Conservation (phyloP, 2,329 filamentous ascomycete species). For the Neonectria ditissima region DNA sequence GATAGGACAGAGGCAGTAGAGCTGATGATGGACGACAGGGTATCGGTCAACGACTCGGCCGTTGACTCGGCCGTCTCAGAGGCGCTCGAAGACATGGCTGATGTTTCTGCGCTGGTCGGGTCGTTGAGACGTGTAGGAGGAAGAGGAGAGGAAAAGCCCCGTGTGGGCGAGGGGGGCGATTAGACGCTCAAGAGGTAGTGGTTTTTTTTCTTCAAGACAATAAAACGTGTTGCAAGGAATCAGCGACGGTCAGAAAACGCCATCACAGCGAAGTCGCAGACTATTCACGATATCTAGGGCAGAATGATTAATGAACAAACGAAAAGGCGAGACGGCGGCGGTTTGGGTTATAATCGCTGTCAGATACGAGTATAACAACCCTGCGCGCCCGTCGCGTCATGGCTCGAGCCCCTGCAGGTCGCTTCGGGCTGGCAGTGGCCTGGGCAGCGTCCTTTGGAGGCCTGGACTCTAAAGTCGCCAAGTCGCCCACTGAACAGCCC, state of each 20-base stretch:
- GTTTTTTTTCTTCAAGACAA: slow-evolving; percentile 11
- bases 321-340: slow-evolving; percentile 17
- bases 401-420: slow-evolving; percentile 30
- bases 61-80: slow-evolving; percentile 28
- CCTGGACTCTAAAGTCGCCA: not conserved
- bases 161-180: slow-evolving; percentile 24
- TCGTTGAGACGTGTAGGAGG: slow-evolving; percentile 4
- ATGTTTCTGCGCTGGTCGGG: slow-evolving; percentile 1
- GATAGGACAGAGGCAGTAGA: slow-evolving; percentile 29
- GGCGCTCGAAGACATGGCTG: slow-evolving; percentile 24
- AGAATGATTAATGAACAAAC: slow-evolving; percentile 10
- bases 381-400: slow-evolving; percentile 37
- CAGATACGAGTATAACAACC: slow-evolving; percentile 23
- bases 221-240: slow-evolving; percentile 18
- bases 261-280: slow-evolving; percentile 18
- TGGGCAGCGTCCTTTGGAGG: slow-evolving; percentile 12
- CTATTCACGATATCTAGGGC: slow-evolving; percentile 7
- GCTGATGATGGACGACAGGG: slow-evolving; percentile 32
- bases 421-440: slow-evolving; percentile 13
- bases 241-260: slow-evolving; percentile 11
- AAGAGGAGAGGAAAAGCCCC: slow-evolving; percentile 22
- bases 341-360: slow-evolving; percentile 38
- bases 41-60: slow-evolving; percentile 36
- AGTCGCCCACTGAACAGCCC: not conserved
- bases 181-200: not conserved